phyloP scores from a whole-genome alignment of 495 filamentous ascomycete genomes.

The Talaromyces stipitatus region DNA sequence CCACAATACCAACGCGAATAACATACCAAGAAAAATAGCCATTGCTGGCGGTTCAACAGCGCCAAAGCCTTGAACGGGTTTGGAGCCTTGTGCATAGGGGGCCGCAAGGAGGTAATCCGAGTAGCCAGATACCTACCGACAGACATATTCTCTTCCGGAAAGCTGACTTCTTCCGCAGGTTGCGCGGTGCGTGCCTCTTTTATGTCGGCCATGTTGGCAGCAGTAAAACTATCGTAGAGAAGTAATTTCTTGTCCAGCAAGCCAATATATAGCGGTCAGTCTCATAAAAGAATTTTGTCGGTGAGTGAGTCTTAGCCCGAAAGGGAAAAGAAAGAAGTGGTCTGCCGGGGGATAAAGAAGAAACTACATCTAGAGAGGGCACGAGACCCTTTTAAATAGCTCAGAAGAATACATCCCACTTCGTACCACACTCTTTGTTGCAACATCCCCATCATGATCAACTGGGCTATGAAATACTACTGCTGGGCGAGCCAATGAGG shows the following conservation, averaged over 20 bases:
- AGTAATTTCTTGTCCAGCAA: neutral
- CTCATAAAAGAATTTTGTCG: neutral
- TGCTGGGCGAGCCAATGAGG: neutral
- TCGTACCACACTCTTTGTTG: neutral
- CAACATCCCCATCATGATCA: neutral
- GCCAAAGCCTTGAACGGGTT: constrained; percentile 68
- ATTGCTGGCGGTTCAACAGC: constrained; percentile 68
- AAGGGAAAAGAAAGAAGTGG: neutral
- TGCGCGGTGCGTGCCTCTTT: neutral
- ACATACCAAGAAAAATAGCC: constrained; percentile 70
- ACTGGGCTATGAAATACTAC: neutral
- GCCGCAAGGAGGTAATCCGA: constrained; percentile 63
- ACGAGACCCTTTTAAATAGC: constrained; percentile 1
- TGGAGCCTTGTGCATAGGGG: constrained; percentile 67
- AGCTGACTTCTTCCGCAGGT: neutral
- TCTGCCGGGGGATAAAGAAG: neutral
- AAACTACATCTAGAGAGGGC: neutral
- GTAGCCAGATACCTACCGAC: constrained; percentile 56
- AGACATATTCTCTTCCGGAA: constrained; percentile 41
- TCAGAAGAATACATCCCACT: neutral
- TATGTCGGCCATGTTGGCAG: neutral
- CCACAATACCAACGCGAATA: neutral
- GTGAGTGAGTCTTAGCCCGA: neutral
- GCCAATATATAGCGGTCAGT: neutral
- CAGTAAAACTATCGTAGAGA: neutral